These are phyloP conservation scores for Agaricus sinodeliciosus DNA, from an alignment of 768 basidiomycete species.

Conservation along the genomic window DNA sequence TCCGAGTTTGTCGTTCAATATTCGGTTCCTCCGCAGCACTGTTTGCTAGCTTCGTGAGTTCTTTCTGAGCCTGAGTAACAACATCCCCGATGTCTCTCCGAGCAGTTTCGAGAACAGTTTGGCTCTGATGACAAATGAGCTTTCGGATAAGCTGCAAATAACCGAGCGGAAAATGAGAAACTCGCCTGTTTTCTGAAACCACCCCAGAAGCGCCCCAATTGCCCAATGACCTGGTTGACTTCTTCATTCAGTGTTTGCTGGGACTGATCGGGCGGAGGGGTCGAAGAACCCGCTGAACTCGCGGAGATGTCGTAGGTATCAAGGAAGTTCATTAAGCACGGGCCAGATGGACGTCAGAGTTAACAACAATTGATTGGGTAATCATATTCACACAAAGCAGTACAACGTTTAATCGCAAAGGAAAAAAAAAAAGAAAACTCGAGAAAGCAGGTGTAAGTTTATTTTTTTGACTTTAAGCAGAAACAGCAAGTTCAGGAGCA, in stretches of 20 bases:
- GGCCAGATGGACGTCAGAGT: neutral
- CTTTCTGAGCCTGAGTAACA: constrained; percentile 75
- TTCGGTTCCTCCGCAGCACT: neutral
- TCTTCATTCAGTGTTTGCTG: constrained; percentile 71
- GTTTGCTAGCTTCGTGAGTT: constrained; percentile 48
- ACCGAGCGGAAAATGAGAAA: neutral
- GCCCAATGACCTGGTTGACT: constrained; percentile 84
- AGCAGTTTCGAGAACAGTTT: constrained; percentile 59
- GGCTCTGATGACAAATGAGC: constrained; percentile 41
- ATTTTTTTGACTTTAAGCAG: constrained; percentile 11
- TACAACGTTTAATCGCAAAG: neutral
- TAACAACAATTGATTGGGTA: constrained; percentile 2
- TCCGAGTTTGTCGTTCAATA: neutral
- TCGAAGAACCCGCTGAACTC: constrained; percentile 30
- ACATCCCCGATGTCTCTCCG: constrained; percentile 67
- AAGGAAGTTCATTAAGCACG: constrained; percentile 58
- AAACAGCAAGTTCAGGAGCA: constrained; percentile 11
- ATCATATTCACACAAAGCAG: neutral
- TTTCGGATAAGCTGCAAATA: neutral
- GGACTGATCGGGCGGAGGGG: constrained; percentile 24
- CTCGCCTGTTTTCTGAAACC: constrained; percentile 84
- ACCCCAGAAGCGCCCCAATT: constrained; percentile 84
- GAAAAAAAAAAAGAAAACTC: neutral
- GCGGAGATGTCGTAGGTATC: constrained; percentile 60
- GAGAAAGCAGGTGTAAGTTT: neutral